Conservation (phyloP, 2,329 filamentous ascomycete genomes). For the Kalmusia sp. region DNA sequence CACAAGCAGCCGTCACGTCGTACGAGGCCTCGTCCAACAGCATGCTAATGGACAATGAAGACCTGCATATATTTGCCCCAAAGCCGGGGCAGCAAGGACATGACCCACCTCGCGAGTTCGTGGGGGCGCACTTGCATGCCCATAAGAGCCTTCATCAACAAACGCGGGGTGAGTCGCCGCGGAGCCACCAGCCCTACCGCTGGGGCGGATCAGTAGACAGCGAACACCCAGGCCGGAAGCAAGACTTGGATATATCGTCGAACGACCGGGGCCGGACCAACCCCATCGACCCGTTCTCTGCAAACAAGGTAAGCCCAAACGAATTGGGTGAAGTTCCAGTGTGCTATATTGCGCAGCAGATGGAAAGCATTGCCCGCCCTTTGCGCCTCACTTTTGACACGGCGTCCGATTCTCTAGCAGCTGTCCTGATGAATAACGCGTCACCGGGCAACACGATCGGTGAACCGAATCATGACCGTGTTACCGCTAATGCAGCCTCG, state of each 20-base stretch:
- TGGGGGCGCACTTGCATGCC: slow-evolving; percentile 8
- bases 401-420: slow-evolving; percentile 12
- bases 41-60: slow-evolving; percentile 46
- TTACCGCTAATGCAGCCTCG: slow-evolving; percentile 20
- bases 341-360: slow-evolving; percentile 24
- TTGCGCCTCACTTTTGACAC: slow-evolving; percentile 28
- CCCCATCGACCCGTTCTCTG: background rate
- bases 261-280: background rate
- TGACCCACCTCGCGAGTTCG: slow-evolving; percentile 10
- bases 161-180: slow-evolving; percentile 4
- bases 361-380: slow-evolving; percentile 21
- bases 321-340: slow-evolving; percentile 14
- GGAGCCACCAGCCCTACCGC: background rate
- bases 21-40: slow-evolving; percentile 33
- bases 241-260: background rate
- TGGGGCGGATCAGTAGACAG: background rate
- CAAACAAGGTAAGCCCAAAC: slow-evolving; percentile 5
- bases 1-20: slow-evolving; percentile 14
- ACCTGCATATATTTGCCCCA: slow-evolving; percentile 12
- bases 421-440: slow-evolving; percentile 7
- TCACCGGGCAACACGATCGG: slow-evolving; percentile 16
- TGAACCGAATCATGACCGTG: slow-evolving; percentile 19
- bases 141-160: background rate
- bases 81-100: slow-evolving; percentile 9
- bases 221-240: background rate